A percentile compares a stretch with the other conserved stretches of the same genome.
These are phyloP conservation scores for Mycena sp. DNA, from an alignment of 1,284 basidiomycete species.

Conservation along the genomic window DNA sequence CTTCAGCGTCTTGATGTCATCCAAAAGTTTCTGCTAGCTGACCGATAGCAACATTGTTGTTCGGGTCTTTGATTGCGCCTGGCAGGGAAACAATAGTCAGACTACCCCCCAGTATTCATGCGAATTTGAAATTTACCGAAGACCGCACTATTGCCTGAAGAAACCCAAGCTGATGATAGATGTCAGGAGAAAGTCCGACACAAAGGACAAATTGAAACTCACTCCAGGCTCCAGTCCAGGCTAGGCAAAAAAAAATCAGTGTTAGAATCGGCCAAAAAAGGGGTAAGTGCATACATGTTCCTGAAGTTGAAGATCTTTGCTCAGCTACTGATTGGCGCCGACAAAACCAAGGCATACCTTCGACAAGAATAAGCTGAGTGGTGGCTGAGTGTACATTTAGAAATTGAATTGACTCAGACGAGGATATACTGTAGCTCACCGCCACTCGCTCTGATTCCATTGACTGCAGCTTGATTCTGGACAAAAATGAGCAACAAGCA, in stretches of 20 bases:
- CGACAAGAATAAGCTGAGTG: slow-evolving; percentile 61
- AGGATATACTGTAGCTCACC: slow-evolving; percentile 32
- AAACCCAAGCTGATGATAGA: slow-evolving; percentile 52
- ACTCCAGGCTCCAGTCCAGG: slow-evolving; percentile 62
- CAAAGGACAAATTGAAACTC: slow-evolving; percentile 20
- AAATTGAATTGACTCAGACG: not conserved
- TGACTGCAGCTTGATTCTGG: slow-evolving; percentile 68
- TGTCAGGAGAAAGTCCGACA: slow-evolving; percentile 4
- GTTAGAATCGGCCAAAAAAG: not conserved
- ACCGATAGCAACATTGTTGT: slow-evolving; percentile 70
- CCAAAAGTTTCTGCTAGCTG: too few species aligned
- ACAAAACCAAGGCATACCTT: slow-evolving; percentile 47
- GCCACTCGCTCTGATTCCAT: slow-evolving; percentile 67
- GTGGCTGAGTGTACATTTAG: slow-evolving; percentile 46
- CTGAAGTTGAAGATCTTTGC: slow-evolving; percentile 27
- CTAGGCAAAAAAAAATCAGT: slow-evolving; percentile 33
- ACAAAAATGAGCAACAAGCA: not conserved
- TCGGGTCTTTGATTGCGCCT: slow-evolving; percentile 63
- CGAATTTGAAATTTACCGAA: slow-evolving; percentile 41
- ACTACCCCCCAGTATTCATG: not conserved
- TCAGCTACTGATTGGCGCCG: not conserved
- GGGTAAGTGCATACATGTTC: slow-evolving; percentile 48
- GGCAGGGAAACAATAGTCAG: not conserved
- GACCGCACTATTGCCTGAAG: slow-evolving; percentile 63
- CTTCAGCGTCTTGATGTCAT: not conserved